Base-by-base conservation (phyloP, 352 stramenopile genomes). In the Pythium aristosporum region DNA sequence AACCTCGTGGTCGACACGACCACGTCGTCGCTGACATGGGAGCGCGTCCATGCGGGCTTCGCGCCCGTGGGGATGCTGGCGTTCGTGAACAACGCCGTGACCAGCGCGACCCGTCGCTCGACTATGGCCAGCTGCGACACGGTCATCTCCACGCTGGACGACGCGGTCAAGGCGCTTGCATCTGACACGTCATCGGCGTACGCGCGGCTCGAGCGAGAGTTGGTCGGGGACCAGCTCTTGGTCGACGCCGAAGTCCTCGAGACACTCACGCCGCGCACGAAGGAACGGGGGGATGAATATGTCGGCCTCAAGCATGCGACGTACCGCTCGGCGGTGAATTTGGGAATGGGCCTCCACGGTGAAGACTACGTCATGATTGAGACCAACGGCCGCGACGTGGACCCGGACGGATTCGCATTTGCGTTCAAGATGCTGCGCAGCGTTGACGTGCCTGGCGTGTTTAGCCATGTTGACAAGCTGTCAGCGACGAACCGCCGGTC, bases 291-390 rank as follows among this genome's bases (percentile, higher is more conserved):
- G 23, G 82, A 94, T 66, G 77, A 85, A 46, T 94, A 87, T 69
- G 71, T 94, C 21, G 74, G 79, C 2, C 73, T 91, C 65, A 94
- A 94, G 69, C 82, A 91, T 61, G 78, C 88, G 69, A 88, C 85
- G 55, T 89, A 91, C 68, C 74, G 70, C 11, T 87, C 78, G 20
- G 71, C 87, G 20, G 63, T 87, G 20, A 55, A 54, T 15, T 16
- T 65, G 2, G 50, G 50, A 18, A 75, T 85, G 58, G 80, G 80
- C 16, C 69, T 68, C 34, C 71, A 82, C 21, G 77, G 75, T 20
- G 82, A 91, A 52, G 82, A 91, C 49, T 88, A 87, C 34, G 55
- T 91, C 11, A 60, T 91, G 30, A 71, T 89, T 41, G 82, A 91
- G 58, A 82, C 82, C 2, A 68, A 69, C 5, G 78, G 82, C 34